Evolutionary conservation across 164 flowering plant genomes (phyloP).

Genomic region (Platanus orientalis): DNA sequence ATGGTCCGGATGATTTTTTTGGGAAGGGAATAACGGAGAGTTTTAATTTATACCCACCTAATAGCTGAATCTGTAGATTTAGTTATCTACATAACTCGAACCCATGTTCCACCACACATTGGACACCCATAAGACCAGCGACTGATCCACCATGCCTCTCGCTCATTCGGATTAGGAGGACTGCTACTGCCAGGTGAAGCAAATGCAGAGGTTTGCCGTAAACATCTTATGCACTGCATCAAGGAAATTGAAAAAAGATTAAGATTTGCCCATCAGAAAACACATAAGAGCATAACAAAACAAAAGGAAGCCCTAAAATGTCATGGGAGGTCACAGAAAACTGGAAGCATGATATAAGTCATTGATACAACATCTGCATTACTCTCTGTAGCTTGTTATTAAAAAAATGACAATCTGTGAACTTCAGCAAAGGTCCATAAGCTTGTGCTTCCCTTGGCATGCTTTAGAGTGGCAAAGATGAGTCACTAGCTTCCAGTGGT

Average conservation of each 20-base stretch:
- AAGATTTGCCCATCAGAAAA: too few relatives aligned
- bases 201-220: conserved; percentile 96
- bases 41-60: conserved; percentile 2
- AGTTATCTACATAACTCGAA: conserved; percentile 68
- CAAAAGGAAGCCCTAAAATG: background rate
- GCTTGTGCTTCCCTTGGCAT: too few relatives aligned
- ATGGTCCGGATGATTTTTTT: too few relatives aligned
- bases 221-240: conserved; percentile 93
- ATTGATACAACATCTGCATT: background rate
- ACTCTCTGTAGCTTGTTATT: too few relatives aligned
- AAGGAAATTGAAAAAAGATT: background rate
- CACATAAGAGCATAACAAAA: background rate
- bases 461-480: too few relatives aligned
- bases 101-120: conserved; percentile 99
- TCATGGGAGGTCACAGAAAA: background rate
- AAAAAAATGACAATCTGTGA: too few relatives aligned
- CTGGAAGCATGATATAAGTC: background rate
- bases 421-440: too few relatives aligned
- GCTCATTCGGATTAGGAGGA: conserved; percentile 54
- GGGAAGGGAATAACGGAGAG: too few relatives aligned
- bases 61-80: background rate
- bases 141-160: conserved; percentile 93
- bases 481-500: too few relatives aligned
- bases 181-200: conserved; percentile 49
- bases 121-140: conserved; percentile 96